phyloP scores from a whole-genome alignment of 2,329 filamentous ascomycete genomes.

The Fusarium protoensiforme region DNA sequence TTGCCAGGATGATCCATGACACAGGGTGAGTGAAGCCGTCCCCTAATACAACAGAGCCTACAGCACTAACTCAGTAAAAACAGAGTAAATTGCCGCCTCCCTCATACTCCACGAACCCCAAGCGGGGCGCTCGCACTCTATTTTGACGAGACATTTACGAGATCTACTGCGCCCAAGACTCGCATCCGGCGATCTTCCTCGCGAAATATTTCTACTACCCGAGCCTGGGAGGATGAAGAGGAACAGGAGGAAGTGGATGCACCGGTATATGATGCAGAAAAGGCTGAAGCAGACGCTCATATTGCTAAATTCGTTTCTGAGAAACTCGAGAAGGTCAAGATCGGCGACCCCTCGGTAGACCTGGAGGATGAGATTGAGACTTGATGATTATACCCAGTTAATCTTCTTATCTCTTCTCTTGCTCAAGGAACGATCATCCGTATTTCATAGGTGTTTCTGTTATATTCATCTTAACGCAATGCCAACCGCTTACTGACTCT shows the following conservation, averaged over 20 bases:
- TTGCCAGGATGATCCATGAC: slow-evolving; percentile 97
- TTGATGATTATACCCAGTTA: background rate
- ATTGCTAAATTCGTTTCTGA: background rate
- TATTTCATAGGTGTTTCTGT: background rate
- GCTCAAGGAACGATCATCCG: no score
- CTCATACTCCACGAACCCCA: slow-evolving; percentile 91
- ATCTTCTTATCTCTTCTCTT: no score
- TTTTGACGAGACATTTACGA: slow-evolving; percentile 87
- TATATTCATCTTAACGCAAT: no score
- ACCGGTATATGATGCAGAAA: background rate
- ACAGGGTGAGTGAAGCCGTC: slow-evolving; percentile 76
- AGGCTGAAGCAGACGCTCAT: background rate
- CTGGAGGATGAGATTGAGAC: background rate
- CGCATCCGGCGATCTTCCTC: slow-evolving; percentile 78
- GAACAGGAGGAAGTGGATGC: background rate
- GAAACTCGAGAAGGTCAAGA: background rate
- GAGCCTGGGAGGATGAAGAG: background rate
- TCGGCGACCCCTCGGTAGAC: background rate
- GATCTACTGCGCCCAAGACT: slow-evolving; percentile 56
- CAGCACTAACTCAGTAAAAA: background rate
- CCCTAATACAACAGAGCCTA: no score
- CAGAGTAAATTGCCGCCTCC: slow-evolving; percentile 87
- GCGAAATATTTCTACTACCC: no score
- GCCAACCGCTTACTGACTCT: no score
- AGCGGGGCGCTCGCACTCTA: slow-evolving; percentile 88